phyloP scores from a whole-genome alignment of 1,284 basidiomycete genomes.

The Marasmius sp. region DNA sequence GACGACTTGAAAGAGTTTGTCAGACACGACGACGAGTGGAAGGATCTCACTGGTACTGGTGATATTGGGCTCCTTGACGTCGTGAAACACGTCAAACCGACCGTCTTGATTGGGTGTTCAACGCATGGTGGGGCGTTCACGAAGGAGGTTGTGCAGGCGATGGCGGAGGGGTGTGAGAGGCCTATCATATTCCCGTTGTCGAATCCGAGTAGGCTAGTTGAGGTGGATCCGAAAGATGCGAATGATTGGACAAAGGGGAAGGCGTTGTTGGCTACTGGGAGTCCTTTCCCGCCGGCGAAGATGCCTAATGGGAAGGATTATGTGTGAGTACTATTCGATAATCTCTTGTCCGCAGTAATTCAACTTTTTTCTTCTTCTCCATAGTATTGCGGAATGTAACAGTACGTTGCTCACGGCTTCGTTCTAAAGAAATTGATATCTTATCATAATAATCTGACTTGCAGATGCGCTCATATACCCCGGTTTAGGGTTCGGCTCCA shows the following conservation, averaged over 20 bases:
- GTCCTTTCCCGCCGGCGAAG: conserved; percentile 78
- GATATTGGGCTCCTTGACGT: conserved; percentile 64
- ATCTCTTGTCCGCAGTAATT: neutral
- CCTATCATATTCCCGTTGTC: conserved; percentile 84
- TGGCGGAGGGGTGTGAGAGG: conserved; percentile 65
- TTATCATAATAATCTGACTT: neutral
- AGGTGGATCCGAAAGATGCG: conserved; percentile 73
- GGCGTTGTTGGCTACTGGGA: conserved; percentile 79
- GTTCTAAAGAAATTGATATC: neutral
- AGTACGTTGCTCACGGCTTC: conserved; percentile 36
- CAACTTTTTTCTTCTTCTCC: neutral
- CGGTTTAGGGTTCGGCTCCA: conserved; percentile 74
- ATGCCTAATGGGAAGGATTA: conserved; percentile 69
- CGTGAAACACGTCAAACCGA: conserved; percentile 66
- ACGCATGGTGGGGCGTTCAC: conserved; percentile 81
- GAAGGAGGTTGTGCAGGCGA: conserved; percentile 70
- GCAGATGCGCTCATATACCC: conserved; percentile 78
- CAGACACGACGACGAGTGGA: conserved; percentile 55
- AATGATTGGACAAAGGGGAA: conserved; percentile 77
- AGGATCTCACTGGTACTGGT: conserved; percentile 34
- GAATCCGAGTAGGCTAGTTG: conserved; percentile 78
- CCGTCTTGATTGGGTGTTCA: conserved; percentile 81
- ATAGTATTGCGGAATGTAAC: conserved; percentile 72
- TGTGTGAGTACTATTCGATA: conserved; percentile 39
- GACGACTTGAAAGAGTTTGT: conserved; percentile 57